Percentiles rank a stretch among this genome's conserved stretches.
Evolutionary conservation across 495 filamentous ascomycete genomes (phyloP).

Genomic region (Penicillium arizonense): DNA sequence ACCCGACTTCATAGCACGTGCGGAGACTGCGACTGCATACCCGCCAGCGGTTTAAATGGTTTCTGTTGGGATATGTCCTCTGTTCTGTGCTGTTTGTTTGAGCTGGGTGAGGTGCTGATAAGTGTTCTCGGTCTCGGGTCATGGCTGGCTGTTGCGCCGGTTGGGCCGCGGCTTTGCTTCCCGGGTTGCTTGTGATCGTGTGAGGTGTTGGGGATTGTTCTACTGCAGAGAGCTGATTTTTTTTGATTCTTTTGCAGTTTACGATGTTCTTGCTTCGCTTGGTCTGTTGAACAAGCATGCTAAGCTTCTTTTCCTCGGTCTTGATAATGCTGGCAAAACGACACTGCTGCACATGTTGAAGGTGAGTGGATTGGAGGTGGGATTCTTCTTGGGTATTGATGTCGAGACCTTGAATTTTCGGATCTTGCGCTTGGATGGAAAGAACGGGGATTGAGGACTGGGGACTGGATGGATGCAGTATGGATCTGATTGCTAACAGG

Average conservation of each 20-base stretch:
- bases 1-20: conserved; percentile 1
- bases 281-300: conserved; percentile 96
- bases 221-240: conserved; percentile 10
- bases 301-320: conserved; percentile 88
- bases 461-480: neutral
- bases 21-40: neutral
- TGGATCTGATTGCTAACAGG: conserved; percentile 13
- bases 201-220: neutral
- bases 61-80: too few relatives aligned
- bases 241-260: conserved; percentile 59
- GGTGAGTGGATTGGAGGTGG: conserved; percentile 47
- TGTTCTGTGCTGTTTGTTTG: neutral
- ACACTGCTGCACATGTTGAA: conserved; percentile 91
- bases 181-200: conserved; percentile 13
- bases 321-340: conserved; percentile 98
- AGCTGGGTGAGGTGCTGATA: too few relatives aligned
- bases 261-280: conserved; percentile 84
- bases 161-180: conserved; percentile 7
- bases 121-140: too few relatives aligned
- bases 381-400: too few relatives aligned
- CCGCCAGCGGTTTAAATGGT: neutral
- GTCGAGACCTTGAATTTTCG: neutral
- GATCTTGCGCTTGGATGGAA: neutral
- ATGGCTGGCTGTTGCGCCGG: too few relatives aligned
- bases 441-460: neutral